These are phyloP conservation scores for Aphanomyces euteiches DNA, from an alignment of 352 stramenopile genomes.

Conservation along the genomic window DNA sequence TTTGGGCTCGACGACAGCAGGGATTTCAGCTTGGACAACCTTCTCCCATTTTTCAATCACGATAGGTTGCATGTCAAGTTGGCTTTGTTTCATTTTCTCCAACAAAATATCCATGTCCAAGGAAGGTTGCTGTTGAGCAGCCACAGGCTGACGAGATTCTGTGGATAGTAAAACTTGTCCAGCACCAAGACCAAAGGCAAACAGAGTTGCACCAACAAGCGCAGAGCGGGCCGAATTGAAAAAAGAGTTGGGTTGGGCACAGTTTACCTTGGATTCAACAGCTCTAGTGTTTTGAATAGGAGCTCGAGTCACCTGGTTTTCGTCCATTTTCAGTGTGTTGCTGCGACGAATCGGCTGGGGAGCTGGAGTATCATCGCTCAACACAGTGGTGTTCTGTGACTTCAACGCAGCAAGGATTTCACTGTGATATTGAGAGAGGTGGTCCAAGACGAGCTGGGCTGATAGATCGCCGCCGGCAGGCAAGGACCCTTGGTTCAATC, in stretches of 20 bases:
- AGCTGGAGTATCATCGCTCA: background rate
- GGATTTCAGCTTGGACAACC: background rate
- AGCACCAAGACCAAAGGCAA: conserved; percentile 10
- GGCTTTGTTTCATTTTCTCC: conserved; percentile 1
- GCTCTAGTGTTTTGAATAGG: background rate
- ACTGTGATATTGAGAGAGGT: background rate
- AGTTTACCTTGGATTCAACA: background rate
- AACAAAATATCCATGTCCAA: conserved; percentile 10
- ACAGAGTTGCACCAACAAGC: background rate
- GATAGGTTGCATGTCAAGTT: background rate
- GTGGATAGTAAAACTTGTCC: background rate
- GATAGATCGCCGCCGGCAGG: background rate
- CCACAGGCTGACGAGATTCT: background rate
- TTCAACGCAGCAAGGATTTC: background rate
- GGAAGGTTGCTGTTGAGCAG: background rate
- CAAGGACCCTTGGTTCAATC: too few relatives aligned
- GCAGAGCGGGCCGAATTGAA: background rate
- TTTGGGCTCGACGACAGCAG: too few relatives aligned
- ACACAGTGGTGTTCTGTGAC: background rate
- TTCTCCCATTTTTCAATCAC: background rate
- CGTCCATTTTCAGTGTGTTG: background rate
- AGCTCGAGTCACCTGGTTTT: background rate
- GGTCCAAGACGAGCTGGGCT: background rate
- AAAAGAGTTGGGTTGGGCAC: background rate
- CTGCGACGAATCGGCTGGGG: background rate